phyloP scores from a whole-genome alignment of 768 basidiomycete species.

The Kwoniella sp. region DNA sequence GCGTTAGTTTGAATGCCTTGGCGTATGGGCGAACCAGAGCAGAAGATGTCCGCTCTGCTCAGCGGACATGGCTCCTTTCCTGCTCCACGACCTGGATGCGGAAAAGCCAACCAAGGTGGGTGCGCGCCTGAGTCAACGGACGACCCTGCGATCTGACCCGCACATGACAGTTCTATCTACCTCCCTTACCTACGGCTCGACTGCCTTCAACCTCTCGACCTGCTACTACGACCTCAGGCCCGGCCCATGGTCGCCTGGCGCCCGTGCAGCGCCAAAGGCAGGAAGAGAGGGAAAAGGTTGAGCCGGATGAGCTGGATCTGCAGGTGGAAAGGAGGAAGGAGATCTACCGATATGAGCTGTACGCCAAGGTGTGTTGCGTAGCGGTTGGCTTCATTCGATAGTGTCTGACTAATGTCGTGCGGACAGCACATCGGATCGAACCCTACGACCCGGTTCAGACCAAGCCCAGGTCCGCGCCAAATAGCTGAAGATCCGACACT shows the following conservation, averaged over 20 bases:
- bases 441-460: slow-evolving; percentile 75
- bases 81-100: slow-evolving; percentile 44
- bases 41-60: slow-evolving; percentile 44
- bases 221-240: too few species aligned
- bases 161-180: slow-evolving; percentile 60
- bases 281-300: slow-evolving; percentile 54
- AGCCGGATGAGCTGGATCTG: slow-evolving; percentile 68
- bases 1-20: slow-evolving; percentile 68
- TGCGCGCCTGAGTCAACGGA: background rate
- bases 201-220: slow-evolving; percentile 24
- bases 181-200: slow-evolving; percentile 54
- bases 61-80: slow-evolving; percentile 41
- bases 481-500: slow-evolving; percentile 72
- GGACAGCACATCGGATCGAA: slow-evolving; percentile 86
- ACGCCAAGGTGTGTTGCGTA: slow-evolving; percentile 69
- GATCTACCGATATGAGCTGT: slow-evolving; percentile 74
- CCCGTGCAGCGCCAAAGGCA: slow-evolving; percentile 9
- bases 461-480: slow-evolving; percentile 79
- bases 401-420: slow-evolving; percentile 5
- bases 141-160: too few species aligned
- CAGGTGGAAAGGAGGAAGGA: slow-evolving; percentile 70
- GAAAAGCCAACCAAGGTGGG: slow-evolving; percentile 40
- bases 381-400: background rate
- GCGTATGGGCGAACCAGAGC: slow-evolving; percentile 64
- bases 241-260: slow-evolving; percentile 15